Conservation (phyloP, 257 asterid species). For the Scutellaria barbata region DNA sequence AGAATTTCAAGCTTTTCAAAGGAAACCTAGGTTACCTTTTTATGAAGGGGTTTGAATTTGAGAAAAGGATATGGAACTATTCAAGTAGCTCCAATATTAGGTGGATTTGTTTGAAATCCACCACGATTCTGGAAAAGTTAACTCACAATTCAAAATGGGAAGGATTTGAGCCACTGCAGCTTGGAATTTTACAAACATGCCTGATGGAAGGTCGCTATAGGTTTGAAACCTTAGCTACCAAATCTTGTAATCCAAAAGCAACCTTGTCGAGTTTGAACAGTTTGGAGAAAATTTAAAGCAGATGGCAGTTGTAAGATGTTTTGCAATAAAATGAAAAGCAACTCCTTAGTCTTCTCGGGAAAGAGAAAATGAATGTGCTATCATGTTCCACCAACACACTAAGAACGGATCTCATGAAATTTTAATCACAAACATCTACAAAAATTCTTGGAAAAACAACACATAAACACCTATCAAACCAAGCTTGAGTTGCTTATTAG, state of each 20-base stretch:
- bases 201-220: neutral
- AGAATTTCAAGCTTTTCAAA: neutral
- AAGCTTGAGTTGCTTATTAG: neutral
- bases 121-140: neutral
- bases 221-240: conserved; percentile 5
- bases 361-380: too few species aligned
- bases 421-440: too few species aligned
- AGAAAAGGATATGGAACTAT: neutral
- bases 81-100: neutral
- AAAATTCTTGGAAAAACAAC: too few species aligned
- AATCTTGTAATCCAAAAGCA: neutral
- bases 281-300: neutral
- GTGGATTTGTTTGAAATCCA: too few species aligned
- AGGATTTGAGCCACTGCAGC: neutral
- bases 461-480: too few species aligned
- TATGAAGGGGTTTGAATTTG: neutral
- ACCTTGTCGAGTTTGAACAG: conserved; percentile 13
- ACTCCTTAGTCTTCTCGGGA: too few species aligned
- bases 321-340: too few species aligned
- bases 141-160: neutral
- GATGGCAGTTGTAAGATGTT: neutral
- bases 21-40: neutral
- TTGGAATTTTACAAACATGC: neutral
- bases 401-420: too few species aligned
- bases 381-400: too few species aligned